Evolutionary conservation across 352 stramenopile species (phyloP), one percentile per base, ranked within the genome.

Genomic region (Thalassiosira pacifica): DNA sequence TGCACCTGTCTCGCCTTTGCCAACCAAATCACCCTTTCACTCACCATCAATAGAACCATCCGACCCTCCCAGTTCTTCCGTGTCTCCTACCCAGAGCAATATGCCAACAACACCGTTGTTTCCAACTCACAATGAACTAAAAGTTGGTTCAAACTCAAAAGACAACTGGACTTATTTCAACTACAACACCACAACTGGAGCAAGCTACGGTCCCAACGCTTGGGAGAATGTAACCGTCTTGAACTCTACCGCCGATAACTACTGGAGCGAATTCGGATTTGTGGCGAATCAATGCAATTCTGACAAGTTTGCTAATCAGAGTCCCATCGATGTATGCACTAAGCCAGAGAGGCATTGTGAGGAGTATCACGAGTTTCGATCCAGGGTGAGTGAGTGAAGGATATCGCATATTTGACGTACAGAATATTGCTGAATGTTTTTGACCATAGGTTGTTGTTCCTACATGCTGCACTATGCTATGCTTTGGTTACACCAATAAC

Each of bases 281-380:
- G 29, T 59, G 29, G 65, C 69, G 53, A 85, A 81, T 29, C 13
- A 45, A 27, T 88, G 80, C 42, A 74, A 70, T 26, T 37, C 74
- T 59, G 80, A 69, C 27, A 34, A 19, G 37, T 19, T 60, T 19
- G 67, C 61, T n/a, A 42, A 42, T 10, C 90, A 94, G 67, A 93
- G 87, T 88, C 91, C 91, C 2, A 94, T 94, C 83, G 87, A 95
- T 78, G 67, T 95, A 69, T 85, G 87, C 27, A 57, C 52, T 2
- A 84, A 55, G 11, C 76, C 48, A 74, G 53, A 66, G 53, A 74
- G 31, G 68, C 53, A 19, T 26, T 87, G 90, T 76, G 52, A 67
- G 24, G 91, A 95, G 75, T 59, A 77, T 24, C 91, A 95, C 79
- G 84, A 95, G 67, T 92, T 93, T 53, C 72, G 90, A 59, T 27